Evolutionary conservation across 306 rosid genomes (phyloP).

Genomic region (Casuarina equisetifolia): DNA sequence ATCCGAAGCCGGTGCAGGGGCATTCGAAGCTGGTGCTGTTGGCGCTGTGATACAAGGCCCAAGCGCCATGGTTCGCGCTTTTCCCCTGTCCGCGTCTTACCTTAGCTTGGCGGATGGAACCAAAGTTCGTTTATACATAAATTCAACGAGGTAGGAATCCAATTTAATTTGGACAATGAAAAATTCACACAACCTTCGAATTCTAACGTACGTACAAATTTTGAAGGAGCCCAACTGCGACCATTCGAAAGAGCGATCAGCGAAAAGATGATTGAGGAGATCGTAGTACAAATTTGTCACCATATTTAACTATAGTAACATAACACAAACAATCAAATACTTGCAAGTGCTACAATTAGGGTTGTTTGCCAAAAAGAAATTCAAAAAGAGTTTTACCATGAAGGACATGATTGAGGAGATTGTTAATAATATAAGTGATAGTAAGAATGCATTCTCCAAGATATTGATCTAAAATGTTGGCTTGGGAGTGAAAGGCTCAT

Average conservation of each 20-base stretch:
- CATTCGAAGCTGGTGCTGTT: slow-evolving; percentile 10
- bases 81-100: slow-evolving; percentile 35
- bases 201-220: neutral
- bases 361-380: too few relatives aligned
- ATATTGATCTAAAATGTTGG: too few relatives aligned
- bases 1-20: slow-evolving; percentile 15
- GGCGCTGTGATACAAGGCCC: slow-evolving; percentile 33
- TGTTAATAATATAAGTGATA: too few relatives aligned
- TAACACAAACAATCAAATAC: too few relatives aligned
- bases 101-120: slow-evolving; percentile 1
- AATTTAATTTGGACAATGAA: neutral
- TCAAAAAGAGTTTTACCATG: too few relatives aligned
- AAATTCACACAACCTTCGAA: neutral
- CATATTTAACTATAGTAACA: too few relatives aligned
- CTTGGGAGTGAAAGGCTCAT: too few relatives aligned
- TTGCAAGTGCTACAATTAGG: too few relatives aligned
- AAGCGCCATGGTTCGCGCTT: neutral
- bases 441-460: too few relatives aligned
- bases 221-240: slow-evolving; percentile 39
- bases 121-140: slow-evolving; percentile 20
- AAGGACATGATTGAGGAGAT: too few relatives aligned
- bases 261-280: too few relatives aligned
- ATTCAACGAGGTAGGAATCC: slow-evolving; percentile 19
- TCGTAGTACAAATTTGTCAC: too few relatives aligned
- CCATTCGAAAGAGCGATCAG: slow-evolving; percentile 37